Evolutionary conservation across 192 early-diverging fungal genomes (phyloP).

Genomic region (Backusella sp.): DNA sequence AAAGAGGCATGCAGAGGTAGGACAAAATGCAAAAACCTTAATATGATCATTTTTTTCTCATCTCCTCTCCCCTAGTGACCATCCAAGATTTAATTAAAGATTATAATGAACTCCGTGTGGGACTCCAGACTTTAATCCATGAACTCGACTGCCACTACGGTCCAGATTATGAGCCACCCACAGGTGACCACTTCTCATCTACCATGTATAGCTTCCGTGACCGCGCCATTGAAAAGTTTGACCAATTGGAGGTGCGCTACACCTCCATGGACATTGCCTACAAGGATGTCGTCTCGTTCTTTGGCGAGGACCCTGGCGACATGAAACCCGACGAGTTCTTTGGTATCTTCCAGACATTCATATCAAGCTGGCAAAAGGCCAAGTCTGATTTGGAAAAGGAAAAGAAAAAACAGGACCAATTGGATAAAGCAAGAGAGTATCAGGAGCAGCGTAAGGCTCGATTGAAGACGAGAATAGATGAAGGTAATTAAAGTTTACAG

Average conservation of each 20-base stretch:
- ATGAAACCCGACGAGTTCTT: conserved; percentile 88
- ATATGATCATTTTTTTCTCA: not conserved
- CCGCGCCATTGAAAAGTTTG: conserved; percentile 60
- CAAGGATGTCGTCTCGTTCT: conserved; percentile 68
- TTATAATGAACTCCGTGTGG: conserved; percentile 45
- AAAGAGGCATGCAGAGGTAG: conserved; percentile 74
- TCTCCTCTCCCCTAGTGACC: conserved; percentile 39
- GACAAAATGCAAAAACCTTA: not conserved
- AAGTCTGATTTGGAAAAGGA: conserved; percentile 43
- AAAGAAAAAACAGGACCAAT: conserved; percentile 40
- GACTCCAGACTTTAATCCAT: conserved; percentile 47
- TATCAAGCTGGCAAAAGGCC: conserved; percentile 64
- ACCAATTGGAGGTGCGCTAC: conserved; percentile 58
- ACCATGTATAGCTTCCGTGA: conserved; percentile 67
- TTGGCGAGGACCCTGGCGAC: conserved; percentile 68
- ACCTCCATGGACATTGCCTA: conserved; percentile 70
- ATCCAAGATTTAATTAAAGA: conserved; percentile 53
- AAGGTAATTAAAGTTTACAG: not conserved
- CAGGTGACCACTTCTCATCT: conserved; percentile 64
- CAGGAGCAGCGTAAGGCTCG: conserved; percentile 32
- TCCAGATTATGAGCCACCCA: conserved; percentile 40
- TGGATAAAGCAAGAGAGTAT: conserved; percentile 31
- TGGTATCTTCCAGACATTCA: conserved; percentile 82
- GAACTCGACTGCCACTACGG: conserved; percentile 40
- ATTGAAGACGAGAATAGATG: conserved; percentile 9